Conservation (phyloP, 164 flowering plant species). For the Annona cherimola region DNA sequence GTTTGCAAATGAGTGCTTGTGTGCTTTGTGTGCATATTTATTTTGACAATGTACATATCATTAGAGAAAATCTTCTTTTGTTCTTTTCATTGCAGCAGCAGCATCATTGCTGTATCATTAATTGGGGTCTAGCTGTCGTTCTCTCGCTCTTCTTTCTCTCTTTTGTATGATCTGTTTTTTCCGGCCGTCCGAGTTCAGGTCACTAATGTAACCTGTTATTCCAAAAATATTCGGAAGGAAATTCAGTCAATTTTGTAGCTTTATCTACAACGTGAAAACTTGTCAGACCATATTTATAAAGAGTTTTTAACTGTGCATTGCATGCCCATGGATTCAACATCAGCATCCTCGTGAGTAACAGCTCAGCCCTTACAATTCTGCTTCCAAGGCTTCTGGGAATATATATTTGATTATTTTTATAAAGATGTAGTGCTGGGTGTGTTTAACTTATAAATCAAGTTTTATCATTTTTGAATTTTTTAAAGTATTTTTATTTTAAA, state of each 20-base stretch:
- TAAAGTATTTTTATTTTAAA: too few species aligned
- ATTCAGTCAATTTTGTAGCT: neutral
- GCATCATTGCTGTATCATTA: slow-evolving; percentile 14
- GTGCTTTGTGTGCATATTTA: slow-evolving; percentile 30
- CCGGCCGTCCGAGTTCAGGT: neutral
- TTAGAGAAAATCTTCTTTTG: slow-evolving; percentile 17
- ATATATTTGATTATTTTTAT: too few species aligned
- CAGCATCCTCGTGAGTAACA: neutral
- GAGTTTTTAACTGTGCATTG: neutral
- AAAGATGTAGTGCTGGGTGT: too few species aligned
- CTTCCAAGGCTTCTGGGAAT: neutral
- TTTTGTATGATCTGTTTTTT: neutral
- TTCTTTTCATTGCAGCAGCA: slow-evolving; percentile 15
- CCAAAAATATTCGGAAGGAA: neutral
- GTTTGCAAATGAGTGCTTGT: slow-evolving; percentile 13
- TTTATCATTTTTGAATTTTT: too few species aligned
- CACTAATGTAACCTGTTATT: neutral
- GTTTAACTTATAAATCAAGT: too few species aligned
- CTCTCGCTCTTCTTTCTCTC: neutral
- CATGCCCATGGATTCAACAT: neutral
- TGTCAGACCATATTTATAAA: neutral
- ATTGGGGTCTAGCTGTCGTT: neutral
- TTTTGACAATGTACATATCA: slow-evolving; percentile 39
- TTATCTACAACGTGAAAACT: neutral
- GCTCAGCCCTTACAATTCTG: neutral